Conservation (phyloP, 208 protist species). For the Wallacemonas collosoma region DNA sequence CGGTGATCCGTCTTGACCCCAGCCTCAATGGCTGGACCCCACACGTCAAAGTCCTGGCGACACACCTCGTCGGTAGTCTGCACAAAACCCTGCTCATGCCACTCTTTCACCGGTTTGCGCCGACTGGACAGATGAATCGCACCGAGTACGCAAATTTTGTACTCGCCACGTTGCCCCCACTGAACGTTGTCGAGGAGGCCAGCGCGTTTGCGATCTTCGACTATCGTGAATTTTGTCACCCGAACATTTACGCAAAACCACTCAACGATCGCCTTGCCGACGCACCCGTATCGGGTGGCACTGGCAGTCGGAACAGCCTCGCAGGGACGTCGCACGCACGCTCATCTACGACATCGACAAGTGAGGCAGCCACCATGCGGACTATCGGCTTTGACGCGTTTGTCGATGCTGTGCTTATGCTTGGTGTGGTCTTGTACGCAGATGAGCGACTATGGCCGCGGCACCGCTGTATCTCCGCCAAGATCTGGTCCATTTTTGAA, state of each 20-base stretch:
- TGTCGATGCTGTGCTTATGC: slow-evolving; percentile 79
- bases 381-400: slow-evolving; percentile 68
- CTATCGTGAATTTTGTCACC: slow-evolving; percentile 56
- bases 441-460: slow-evolving; percentile 55
- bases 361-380: background rate
- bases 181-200: slow-evolving; percentile 49
- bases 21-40: slow-evolving; percentile 62
- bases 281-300: background rate
- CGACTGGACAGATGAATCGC: slow-evolving; percentile 48
- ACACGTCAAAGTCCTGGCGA: slow-evolving; percentile 64
- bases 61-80: slow-evolving; percentile 61
- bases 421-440: slow-evolving; percentile 77
- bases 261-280: background rate
- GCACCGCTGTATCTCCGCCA: slow-evolving; percentile 73
- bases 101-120: slow-evolving; percentile 62
- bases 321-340: too few species aligned
- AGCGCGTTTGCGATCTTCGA: slow-evolving; percentile 64
- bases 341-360: background rate
- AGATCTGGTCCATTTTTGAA: slow-evolving; percentile 82
- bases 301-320: too few species aligned
- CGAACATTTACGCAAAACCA: slow-evolving; percentile 9
- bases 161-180: slow-evolving; percentile 44
- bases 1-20: slow-evolving; percentile 53
- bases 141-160: slow-evolving; percentile 61
- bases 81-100: slow-evolving; percentile 52